These are phyloP conservation scores for Ceratocystiopsis sp. DNA, from an alignment of 2,329 filamentous ascomycete species.

Conservation along the genomic window DNA sequence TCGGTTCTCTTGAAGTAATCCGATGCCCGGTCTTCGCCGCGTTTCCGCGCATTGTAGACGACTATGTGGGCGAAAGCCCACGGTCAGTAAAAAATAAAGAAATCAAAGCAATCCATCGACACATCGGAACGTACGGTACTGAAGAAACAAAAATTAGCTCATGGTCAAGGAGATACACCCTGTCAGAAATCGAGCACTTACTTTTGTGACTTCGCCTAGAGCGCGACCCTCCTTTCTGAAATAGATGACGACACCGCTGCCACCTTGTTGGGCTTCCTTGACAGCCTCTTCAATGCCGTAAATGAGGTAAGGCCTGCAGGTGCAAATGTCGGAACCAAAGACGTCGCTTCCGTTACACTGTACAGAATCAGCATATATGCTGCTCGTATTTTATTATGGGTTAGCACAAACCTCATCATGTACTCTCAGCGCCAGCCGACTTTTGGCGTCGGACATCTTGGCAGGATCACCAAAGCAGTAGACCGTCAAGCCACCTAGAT, in stretches of 20 bases:
- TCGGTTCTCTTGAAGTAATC: conserved; percentile 97
- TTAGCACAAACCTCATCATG: conserved; percentile 39
- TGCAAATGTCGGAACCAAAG: conserved; percentile 96
- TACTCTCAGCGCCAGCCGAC: conserved; percentile 65
- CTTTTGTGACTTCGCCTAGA: conserved; percentile 88
- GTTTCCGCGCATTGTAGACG: conserved; percentile 66
- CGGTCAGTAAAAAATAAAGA: conserved; percentile 7
- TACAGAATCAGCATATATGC: not conserved
- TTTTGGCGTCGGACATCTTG: conserved; percentile 78
- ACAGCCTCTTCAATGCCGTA: conserved; percentile 96
- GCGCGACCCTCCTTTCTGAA: conserved; percentile 96
- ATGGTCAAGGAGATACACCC: no score
- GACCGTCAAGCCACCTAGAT: conserved; percentile 64
- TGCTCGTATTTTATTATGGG: not conserved
- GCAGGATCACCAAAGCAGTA: conserved; percentile 94
- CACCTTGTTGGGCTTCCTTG: conserved; percentile 87
- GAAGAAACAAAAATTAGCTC: not conserved
- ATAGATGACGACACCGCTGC: conserved; percentile 91
- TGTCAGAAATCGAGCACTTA: conserved; percentile 24
- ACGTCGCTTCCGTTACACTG: conserved; percentile 90
- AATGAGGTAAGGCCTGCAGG: conserved; percentile 86
- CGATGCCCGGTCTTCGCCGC: conserved; percentile 61
- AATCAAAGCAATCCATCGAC: not conserved
- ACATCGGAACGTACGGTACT: conserved; percentile 8
- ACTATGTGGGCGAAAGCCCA: conserved; percentile 19